These are phyloP conservation scores for Solanum hybrid DNA, from an alignment of 305 asterid species.

Conservation along the genomic window DNA sequence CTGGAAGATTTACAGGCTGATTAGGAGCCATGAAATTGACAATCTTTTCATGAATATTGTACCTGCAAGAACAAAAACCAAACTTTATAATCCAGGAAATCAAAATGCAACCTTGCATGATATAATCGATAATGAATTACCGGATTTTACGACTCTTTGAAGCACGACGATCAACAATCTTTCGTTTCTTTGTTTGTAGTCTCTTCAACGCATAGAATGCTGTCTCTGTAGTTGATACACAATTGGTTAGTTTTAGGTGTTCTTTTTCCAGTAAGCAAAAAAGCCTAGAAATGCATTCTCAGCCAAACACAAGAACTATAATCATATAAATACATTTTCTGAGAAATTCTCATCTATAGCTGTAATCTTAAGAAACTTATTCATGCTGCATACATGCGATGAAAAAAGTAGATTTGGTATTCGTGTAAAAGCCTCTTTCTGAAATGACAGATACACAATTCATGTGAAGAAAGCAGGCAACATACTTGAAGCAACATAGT, in stretches of 20 bases:
- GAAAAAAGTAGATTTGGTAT: not conserved
- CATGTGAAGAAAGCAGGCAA: not conserved
- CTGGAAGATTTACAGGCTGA: slow-evolving; percentile 48
- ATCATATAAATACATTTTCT: not conserved
- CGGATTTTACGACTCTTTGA: slow-evolving; percentile 94
- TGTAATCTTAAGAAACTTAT: not conserved
- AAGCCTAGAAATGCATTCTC: not conserved
- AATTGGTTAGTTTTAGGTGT: not conserved
- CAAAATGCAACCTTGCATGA: not conserved
- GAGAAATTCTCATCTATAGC: not conserved
- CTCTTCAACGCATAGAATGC: slow-evolving; percentile 71
- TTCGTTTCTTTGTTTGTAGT: slow-evolving; percentile 72
- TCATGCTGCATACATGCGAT: not conserved
- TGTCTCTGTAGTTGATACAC: slow-evolving; percentile 36
- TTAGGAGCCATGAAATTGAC: slow-evolving; percentile 85
- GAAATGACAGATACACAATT: not conserved
- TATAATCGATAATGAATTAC: slow-evolving; percentile 19
- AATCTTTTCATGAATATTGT: slow-evolving; percentile 79
- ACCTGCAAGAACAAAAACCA: slow-evolving; percentile 37
- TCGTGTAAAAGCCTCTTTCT: not conserved
- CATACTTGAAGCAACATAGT: not conserved
- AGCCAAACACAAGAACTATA: not conserved
- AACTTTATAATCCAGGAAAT: not conserved
- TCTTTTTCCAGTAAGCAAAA: not conserved
- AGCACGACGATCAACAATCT: slow-evolving; percentile 81